Base-by-base conservation (phyloP, 139 green algal species). In the Monoraphidium neglectum region DNA sequence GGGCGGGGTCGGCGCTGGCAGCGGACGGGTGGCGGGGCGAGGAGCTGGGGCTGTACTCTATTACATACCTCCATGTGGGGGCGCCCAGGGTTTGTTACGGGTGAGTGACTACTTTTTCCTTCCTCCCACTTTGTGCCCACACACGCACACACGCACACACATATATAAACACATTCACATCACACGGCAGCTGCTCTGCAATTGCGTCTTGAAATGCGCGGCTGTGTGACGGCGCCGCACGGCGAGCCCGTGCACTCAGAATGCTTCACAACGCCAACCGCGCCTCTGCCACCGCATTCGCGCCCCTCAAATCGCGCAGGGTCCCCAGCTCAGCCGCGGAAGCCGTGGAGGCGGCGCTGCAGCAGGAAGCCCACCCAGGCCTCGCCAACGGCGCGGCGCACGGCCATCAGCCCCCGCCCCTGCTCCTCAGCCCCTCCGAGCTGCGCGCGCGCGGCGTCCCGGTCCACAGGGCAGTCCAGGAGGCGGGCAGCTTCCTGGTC, bases 11-110 rank as follows among this genome's bases (percentile, higher is more conserved):
- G 86, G 81, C 87, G 73, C 92, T 95, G 77, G 90, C 83, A 38
- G 84, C 87, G 53, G 94, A 92, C 71, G 90, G 87, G 79, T 97
- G 94, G 95, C 93, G 94, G 74, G 88, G 93, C 21, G 93, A 98
- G 81, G 90, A 96, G 67, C 94, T 98, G 84, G 84, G 91, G 77
- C 88, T 99, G 37, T 98, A 98, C 86, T 94, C 84, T 56, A 84
- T 98, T 69, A 97, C 94, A 79, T 98, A 98, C 85, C 79, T 94
- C 46, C 94, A 98, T 86, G 92, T 77, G 73, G 86, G 90, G 32
- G 84, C 73, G 21, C 74, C 80, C 38, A 93, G 88, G 78, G 70
- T 75, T 26, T 92, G 89, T 86, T 95, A 93, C 47, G 21, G 56
- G 56, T 30, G 56, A 8, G 56, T 59, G n/a, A n/a, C n/a, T n/a